Evolutionary conservation across 805 yeast genomes (phyloP), one percentile per base, ranked within the genome.

Genomic region (Zygotorulaspora florentina): DNA sequence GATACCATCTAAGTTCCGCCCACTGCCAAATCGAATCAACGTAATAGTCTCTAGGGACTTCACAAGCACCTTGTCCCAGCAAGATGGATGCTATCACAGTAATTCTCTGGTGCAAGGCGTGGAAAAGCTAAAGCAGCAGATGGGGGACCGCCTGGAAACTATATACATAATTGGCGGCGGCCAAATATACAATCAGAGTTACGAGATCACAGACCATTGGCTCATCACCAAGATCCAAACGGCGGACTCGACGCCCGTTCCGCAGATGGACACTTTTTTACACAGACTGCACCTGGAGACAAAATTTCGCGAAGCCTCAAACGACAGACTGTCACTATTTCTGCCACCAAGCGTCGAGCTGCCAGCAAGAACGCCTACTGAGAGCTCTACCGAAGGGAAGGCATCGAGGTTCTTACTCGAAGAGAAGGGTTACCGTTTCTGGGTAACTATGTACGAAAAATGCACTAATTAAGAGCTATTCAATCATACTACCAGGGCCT

Each of bases 161-260:
- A 73, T 93, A 1, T 93, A 81, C 59, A 75, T 93, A 20, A 91
- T 93, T 51, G 99, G 99, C 2, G 99, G 99, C 0, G 93, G 90
- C 0, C 90, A 90, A 61, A 71, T 93, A 8, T 93, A 93, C 67
- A 74, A 78, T 42, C 72, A 79, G 33, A 72, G 81, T 11, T 58
- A 65, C 44, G 67, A 67, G 3, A 43, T 68, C 9, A 79, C 83
- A 1, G 76, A 76, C 38, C 73, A 79, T 25, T 65, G 87, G 40
- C 72, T 87, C 20, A 62, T 90, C 12, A 89, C 96, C 0, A 90
- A 87, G 59, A 75, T 90, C 26, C 55, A 62, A 2, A 61, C 64
- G n/a, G 55, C 62, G 3, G 57, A 58, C 9, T 54, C 55, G 3
- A 51, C 56, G 2, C 48, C 45, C 4, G 41, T 52, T 26, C 67